These are phyloP conservation scores for Paecilomyces variotii DNA, from an alignment of 2,329 filamentous ascomycete species.

Conservation along the genomic window DNA sequence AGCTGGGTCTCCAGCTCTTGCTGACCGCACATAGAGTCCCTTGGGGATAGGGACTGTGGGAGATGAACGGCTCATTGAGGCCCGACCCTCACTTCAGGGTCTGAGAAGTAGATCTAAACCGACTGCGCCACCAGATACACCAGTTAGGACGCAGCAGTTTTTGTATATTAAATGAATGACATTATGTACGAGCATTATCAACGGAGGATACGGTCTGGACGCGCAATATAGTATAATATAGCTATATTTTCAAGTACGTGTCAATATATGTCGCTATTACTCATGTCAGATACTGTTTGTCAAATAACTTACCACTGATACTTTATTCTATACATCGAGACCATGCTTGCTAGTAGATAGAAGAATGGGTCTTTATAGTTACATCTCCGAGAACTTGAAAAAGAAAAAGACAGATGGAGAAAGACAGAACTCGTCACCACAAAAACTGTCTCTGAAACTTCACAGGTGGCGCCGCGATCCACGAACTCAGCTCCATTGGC, in stretches of 20 bases:
- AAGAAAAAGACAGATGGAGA: too few relatives aligned
- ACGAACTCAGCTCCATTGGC: slow-evolving; percentile 13
- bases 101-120: not conserved
- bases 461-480: slow-evolving; percentile 22
- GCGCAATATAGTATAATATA: not conserved
- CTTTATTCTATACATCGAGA: not conserved
- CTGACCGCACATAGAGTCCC: not conserved
- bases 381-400: too few relatives aligned
- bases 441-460: slow-evolving; percentile 25
- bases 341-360: too few relatives aligned
- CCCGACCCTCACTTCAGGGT: not conserved
- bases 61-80: not conserved
- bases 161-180: not conserved
- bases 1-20: not conserved
- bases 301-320: too few relatives aligned
- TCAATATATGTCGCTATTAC: not conserved
- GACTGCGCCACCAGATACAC: not conserved
- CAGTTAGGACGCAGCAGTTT: not conserved
- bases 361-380: too few relatives aligned
- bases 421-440: slow-evolving; percentile 14
- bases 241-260: too few relatives aligned
- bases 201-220: not conserved
- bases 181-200: not conserved
- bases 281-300: not conserved
- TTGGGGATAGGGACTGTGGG: not conserved